A percentile compares a stretch with the other conserved stretches of the same genome.
These are phyloP conservation scores for Suillus discolor DNA, from an alignment of 768 basidiomycete species.

Conservation along the genomic window DNA sequence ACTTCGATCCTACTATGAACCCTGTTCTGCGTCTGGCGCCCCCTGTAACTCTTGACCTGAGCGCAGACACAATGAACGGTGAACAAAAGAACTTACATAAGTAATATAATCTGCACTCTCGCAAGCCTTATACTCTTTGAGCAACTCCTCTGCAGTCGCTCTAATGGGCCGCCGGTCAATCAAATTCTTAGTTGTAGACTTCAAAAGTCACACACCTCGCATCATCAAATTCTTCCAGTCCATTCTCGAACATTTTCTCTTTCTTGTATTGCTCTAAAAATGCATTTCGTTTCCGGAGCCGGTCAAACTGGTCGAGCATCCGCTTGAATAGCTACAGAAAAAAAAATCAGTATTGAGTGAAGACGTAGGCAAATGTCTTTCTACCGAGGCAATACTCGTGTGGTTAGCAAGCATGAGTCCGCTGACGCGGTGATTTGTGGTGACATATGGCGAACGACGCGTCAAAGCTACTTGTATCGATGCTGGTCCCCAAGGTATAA, in stretches of 20 bases:
- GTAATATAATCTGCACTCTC: conserved; percentile 94
- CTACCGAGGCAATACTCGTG: conserved; percentile 94
- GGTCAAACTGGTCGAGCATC: conserved; percentile 94
- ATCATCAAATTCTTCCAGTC: conserved; percentile 95
- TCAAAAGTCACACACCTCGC: conserved; percentile 63
- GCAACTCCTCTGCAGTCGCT: conserved; percentile 81
- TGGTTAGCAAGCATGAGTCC: conserved; percentile 99
- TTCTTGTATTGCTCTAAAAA: conserved; percentile 98
- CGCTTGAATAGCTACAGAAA: conserved; percentile 82
- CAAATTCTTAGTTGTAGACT: neutral
- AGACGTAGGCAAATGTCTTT: conserved; percentile 29
- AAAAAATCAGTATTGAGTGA: neutral
- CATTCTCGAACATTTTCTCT: conserved; percentile 93
- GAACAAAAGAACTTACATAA: conserved; percentile 53
- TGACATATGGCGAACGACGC: conserved; percentile 84
- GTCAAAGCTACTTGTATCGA: conserved; percentile 97
- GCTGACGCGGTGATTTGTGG: conserved; percentile 91
- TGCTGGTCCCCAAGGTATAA: conserved; percentile 99
- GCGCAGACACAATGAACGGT: neutral
- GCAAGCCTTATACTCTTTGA: conserved; percentile 95
- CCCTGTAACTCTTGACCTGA: conserved; percentile 24
- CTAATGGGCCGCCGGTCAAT: conserved; percentile 37
- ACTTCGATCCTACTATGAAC: conserved; percentile 15
- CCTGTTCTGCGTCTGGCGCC: conserved; percentile 34
- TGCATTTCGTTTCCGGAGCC: conserved; percentile 83